Evolutionary conservation across 768 basidiomycete genomes (phyloP).

Genomic region (Cystobasidium tubakii): DNA sequence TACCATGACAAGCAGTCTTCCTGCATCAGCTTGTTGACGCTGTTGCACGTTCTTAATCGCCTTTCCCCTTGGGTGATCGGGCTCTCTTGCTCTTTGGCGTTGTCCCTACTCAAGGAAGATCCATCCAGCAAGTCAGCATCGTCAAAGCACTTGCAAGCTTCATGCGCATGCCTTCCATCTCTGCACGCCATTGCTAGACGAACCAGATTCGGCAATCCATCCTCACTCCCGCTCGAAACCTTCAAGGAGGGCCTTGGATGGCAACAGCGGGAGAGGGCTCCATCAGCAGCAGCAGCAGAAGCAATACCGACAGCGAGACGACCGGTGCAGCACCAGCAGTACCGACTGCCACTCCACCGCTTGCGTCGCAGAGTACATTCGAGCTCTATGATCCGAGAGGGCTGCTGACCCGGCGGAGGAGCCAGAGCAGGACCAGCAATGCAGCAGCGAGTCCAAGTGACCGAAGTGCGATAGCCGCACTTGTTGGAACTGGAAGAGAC

Average conservation of each 20-base stretch:
- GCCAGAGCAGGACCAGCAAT: neutral
- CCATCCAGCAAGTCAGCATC: too few relatives aligned
- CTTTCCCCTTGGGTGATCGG: too few relatives aligned
- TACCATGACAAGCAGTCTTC: too few relatives aligned
- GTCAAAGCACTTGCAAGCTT: neutral
- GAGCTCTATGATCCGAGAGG: slow-evolving; percentile 28
- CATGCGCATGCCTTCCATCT: neutral
- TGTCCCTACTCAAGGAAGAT: too few relatives aligned
- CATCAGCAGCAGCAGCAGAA: slow-evolving; percentile 18
- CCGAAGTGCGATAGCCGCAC: neutral
- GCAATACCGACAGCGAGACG: neutral
- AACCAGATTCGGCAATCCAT: neutral
- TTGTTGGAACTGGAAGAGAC: neutral
- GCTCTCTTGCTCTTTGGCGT: too few relatives aligned
- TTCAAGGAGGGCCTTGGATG: slow-evolving; percentile 19
- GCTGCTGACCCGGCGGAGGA: slow-evolving; percentile 11
- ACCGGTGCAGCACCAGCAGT: neutral
- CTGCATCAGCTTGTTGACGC: too few relatives aligned
- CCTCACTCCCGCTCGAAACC: neutral
- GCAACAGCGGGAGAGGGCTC: slow-evolving; percentile 6
- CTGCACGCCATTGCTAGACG: too few relatives aligned
- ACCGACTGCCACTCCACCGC: slow-evolving; percentile 6
- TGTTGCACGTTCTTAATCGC: too few relatives aligned
- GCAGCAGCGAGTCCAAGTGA: neutral
- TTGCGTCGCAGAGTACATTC: slow-evolving; percentile 11